Evolutionary conservation across 768 basidiomycete genomes (phyloP), one percentile per base, ranked within the genome.

Genomic region (Phanerochaete sordida): DNA sequence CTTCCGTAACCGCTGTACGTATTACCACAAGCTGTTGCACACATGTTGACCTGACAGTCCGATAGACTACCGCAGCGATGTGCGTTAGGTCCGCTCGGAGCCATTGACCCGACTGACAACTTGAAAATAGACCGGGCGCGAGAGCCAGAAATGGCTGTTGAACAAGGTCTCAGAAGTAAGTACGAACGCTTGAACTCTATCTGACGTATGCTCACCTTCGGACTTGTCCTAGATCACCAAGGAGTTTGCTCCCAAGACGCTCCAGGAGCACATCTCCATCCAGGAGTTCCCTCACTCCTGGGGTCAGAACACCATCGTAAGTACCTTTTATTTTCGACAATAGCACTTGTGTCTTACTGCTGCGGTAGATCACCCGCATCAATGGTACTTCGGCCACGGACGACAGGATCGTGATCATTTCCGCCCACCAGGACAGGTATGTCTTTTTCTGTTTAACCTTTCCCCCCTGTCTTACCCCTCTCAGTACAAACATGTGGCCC

Each of bases 371-470:
- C 65, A 79, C 85, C 50, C 82, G 83, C 68, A 89, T 95, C 69
- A 84, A 86, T 68, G 92, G 92, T 54, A 83, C 87, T 27, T 84
- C 86, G 19, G 69, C 77, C 12, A 73, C 69, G 19, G 85, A 90
- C 66, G 81, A 87, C 56, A 79, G 80, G 19, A 79, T 86, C 49
- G 79, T 94, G 35, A 77, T 94, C 62, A 76, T 94, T 64, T 81
- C 84, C 39, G 93, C 93, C 45, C 93, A 95, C 72, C 90, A 88
- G 70, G 93, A 94, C 71, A 91, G 90, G 88, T 84, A 59, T 56
- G 62, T 47, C 50, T 57, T 56, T 58, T 56, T 26, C 47, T 46
- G 49, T 61, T 50, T 53, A 46, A 46, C 49, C 26, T 50, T 61
- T 52, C 56, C 49, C 26, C 53, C 35, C 24, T 33, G 51, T 37